Evolutionary conservation across 345 rosid species (phyloP), one percentile per base, ranked within the genome.

Genomic region (Populus davidiana): DNA sequence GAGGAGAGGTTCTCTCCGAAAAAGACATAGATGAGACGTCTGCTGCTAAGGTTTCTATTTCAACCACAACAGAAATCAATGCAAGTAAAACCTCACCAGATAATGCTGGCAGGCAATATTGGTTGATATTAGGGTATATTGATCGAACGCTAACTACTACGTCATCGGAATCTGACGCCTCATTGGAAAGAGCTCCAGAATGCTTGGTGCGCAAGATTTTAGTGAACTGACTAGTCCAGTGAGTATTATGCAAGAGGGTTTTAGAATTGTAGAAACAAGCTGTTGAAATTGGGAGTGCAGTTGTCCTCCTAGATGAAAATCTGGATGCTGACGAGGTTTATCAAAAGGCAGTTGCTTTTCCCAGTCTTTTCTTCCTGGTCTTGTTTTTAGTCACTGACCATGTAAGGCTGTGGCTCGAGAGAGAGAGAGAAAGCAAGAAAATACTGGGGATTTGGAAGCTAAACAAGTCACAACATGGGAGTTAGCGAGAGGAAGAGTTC

Each of bases 221-320:
- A 77, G 17, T 14, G 71, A 52, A 69, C 73, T 75, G 27, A 62
- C 77, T 62, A 74, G 16, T 50, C 65, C 59, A 36, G 52, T 47
- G 47, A 74, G 47, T 80, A 80, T 76, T 76, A 85, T 78, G 49
- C 83, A 3, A 83, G 50, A 86, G 84, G 77, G 81, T 92, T 70
- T 41, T 87, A 66, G 79, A 70, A 70, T 84, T 93, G 75, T 79
- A 84, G 89, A 88, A 85, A 69, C 81, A 92, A 81, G 98, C 99
- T 71, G 86, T 95, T 33, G 96, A 93, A 64, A 84, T 73, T 54
- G 96, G 98, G 72, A 76, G 76, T 80, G 99, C 98, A 0, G 65
- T 90, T 49, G 82, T 89, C 39, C 84, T 95, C 75, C 90, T 81
- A 56, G 80, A 78, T 63, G 81, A 75, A 49, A 56, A 77, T 61